Percentiles rank a stretch among this genome's conserved stretches.
Evolutionary conservation across 192 early-diverging fungal genomes (phyloP).

Genomic region (Lobosporangium transversale): DNA sequence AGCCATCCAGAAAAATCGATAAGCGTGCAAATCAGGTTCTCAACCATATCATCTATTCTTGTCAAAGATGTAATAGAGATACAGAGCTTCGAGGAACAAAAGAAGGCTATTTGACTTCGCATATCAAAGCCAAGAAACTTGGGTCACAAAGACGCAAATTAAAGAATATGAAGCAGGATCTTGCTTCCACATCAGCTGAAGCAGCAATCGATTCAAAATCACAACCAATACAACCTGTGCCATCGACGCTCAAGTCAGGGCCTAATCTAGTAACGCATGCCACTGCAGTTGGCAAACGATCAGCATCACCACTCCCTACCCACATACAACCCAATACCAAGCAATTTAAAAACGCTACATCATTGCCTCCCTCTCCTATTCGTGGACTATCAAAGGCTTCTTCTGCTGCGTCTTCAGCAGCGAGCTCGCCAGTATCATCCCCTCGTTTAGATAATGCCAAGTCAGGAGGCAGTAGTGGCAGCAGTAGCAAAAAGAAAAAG

Average conservation of each 20-base stretch:
- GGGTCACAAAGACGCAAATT: constrained; percentile 23
- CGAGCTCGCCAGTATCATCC: constrained; percentile 24
- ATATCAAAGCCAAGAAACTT: constrained; percentile 24
- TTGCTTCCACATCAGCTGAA: not conserved
- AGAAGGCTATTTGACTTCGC: constrained; percentile 12
- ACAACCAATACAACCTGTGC: not conserved
- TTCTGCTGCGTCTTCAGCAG: constrained; percentile 17
- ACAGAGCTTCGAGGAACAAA: constrained; percentile 51
- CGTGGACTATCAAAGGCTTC: constrained; percentile 9
- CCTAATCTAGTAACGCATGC: not conserved
- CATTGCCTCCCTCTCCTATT: constrained; percentile 19
- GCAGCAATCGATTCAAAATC: not conserved
- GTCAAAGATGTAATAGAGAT: constrained; percentile 41
- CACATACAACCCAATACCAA: not conserved
- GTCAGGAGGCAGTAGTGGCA: constrained; percentile 12
- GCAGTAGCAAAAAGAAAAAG: constrained; percentile 42
- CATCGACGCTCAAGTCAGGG: not conserved
- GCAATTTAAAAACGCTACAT: constrained; percentile 10
- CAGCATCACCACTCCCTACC: not conserved
- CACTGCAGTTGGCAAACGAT: not conserved
- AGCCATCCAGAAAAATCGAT: constrained; percentile 16
- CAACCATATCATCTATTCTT: constrained; percentile 53
- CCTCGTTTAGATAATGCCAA: constrained; percentile 14
- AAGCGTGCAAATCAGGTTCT: constrained; percentile 26
- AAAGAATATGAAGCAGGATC: not conserved